Evolutionary conservation across 495 filamentous ascomycete species (phyloP).

Genomic region (Penicillium soppii): DNA sequence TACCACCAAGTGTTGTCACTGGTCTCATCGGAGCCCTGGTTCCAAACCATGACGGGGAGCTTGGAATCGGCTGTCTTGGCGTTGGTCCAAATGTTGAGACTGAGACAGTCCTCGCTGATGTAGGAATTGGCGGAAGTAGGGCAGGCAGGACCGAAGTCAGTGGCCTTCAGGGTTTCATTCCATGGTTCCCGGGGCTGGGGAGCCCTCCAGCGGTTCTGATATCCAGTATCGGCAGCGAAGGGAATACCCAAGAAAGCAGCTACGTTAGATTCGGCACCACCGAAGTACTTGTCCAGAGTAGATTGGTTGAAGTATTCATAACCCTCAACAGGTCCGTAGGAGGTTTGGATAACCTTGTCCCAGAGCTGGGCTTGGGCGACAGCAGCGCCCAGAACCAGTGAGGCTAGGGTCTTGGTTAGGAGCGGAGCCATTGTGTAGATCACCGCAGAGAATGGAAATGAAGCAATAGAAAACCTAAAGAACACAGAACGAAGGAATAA

Average conservation of each 20-base stretch:
- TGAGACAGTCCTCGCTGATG: constrained; percentile 32
- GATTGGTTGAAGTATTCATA: constrained; percentile 32
- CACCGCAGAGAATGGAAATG: background rate
- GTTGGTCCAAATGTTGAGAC: constrained; percentile 30
- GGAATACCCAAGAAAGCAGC: constrained; percentile 25
- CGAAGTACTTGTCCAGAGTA: constrained; percentile 24
- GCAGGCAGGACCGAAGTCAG: constrained; percentile 21
- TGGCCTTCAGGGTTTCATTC: constrained; percentile 26
- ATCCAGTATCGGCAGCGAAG: constrained; percentile 28
- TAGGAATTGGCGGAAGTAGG: constrained; percentile 11
- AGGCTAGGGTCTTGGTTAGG: constrained; percentile 6
- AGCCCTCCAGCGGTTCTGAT: constrained; percentile 30
- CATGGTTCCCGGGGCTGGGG: constrained; percentile 25
- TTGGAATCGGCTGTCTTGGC: constrained; percentile 23
- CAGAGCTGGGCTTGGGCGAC: constrained; percentile 20
- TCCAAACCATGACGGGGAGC: constrained; percentile 31
- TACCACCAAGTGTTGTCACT: constrained; percentile 23
- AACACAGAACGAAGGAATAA: background rate
- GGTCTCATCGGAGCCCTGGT: constrained; percentile 30
- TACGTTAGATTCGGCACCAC: constrained; percentile 53
- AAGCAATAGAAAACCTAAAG: background rate
- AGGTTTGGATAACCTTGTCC: constrained; percentile 24
- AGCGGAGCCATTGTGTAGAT: constrained; percentile 11
- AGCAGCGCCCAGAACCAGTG: constrained; percentile 16
- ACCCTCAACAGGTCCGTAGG: constrained; percentile 26